Base-by-base conservation (phyloP, 1,284 basidiomycete species). In the Tetrapyrgos nigripes region DNA sequence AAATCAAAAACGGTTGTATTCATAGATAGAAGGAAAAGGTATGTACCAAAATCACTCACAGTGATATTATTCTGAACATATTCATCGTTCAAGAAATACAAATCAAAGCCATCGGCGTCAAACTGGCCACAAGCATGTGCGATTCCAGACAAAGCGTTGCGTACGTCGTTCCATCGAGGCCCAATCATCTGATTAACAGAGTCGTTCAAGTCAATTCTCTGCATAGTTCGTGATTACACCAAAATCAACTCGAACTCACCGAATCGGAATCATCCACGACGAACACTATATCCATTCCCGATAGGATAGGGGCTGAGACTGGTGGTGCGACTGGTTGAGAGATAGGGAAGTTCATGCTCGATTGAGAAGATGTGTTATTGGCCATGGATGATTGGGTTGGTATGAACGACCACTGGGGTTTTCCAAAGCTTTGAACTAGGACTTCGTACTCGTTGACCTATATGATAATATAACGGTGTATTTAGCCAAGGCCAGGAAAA, bases 251-350 rank as follows among this genome's bases (percentile, higher is more conserved):
- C 37, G n/a, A 31, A 64, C 65, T 13, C 31, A 71, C 70, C 1
- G 66, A 72, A 28, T 63, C 61, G 9, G 71, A 73, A 57, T 73
- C 71, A 57, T 73, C 71, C 13, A 73, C 62, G 21, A 73, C 54
- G 49, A 73, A 72, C 27, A 68, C 55, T 28, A 73, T 63, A 21
- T 66, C 50, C 8, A 62, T 62, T 28, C 65, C 44, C 1, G 44
- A 44, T 33, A 64, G 65, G 26, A 56, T 62, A 33, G 61, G 19
- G 29, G 64, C 61, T 2, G 64, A 62, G 2, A 13, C 27, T 4
- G 49, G 11, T 17, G n/a, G 4, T 33, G 37, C 14, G 37, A n/a
- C 37, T 40, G 37, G 37, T 40, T 40, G 31, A 37, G 37, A 5
- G 31, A 37, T 19, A 35, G 37, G 31, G 37, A 26, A 33, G 27